Base-by-base conservation (phyloP, 2,329 filamentous ascomycete genomes). In the Ceratocystis colombiana region DNA sequence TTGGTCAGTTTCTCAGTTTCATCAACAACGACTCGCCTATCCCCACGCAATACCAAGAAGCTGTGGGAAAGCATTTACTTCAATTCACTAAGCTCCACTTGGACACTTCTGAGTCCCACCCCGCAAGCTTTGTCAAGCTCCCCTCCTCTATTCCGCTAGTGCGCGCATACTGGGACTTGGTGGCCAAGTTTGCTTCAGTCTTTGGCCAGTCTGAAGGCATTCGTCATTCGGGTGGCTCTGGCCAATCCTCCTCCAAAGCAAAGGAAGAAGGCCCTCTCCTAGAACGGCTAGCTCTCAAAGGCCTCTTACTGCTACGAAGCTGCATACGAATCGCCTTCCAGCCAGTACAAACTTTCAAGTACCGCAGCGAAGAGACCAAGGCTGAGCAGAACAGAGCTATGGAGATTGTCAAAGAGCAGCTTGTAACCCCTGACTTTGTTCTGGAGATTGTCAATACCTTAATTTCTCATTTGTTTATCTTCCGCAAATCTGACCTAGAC, bases 81-180 rank as follows among this genome's bases (percentile, higher is more conserved):
- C 92, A 97, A 73, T 87, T 97, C 62, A 87, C 92, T 2, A 99
- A 97, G 75, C 79, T 99, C 2, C 94, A 97, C 73, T 81, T 95
- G 48, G 87, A 90, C 66, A 93, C 97, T 87, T 85, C 90, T 1
- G 84, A 84, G 62, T 77, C 80, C 4, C 91, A 96, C 73, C 86
- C 92, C 1, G 86, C 88, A 2, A 89, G 90, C 65, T 97, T 96
- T 74, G 86, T 87, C 0, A 79, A 90, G 12, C 81, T 99, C 5
- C 90, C 91, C 1, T 87, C 89, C 71, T 91, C 90, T 1, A 77
- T 96, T 17, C 80, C 85, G 17, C 82, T 97, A 28, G 86, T 89
- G 1, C 84, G 84, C 70, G 86, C 88, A 17, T 97, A 97, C 75
- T 97, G 94, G 93, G 82, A 83, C 37, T 78, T 96, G 5, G 84